A percentile compares a stretch with the other conserved stretches of the same genome.
phyloP scores from a whole-genome alignment of 768 basidiomycete genomes.

The Tubosaeta brunneosetosa region DNA sequence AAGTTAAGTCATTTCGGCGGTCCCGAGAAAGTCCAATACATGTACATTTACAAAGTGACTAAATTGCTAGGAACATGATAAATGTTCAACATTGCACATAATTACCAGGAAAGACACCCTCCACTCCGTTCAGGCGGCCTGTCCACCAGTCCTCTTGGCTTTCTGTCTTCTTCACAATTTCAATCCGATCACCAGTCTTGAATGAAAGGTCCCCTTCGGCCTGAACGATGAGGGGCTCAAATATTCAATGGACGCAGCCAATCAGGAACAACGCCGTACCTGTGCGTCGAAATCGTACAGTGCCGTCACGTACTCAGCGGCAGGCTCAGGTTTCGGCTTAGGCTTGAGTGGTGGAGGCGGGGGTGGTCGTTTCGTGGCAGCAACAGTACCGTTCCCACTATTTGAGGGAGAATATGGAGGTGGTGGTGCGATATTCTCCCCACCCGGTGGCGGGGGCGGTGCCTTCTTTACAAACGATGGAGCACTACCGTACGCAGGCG shows the following conservation, averaged over 20 bases:
- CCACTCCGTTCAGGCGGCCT: slow-evolving; percentile 71
- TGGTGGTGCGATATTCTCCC: slow-evolving; percentile 40
- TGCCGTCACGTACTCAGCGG: slow-evolving; percentile 78
- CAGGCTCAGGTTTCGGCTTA: slow-evolving; percentile 68
- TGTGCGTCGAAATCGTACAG: slow-evolving; percentile 94
- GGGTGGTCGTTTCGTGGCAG: slow-evolving; percentile 67
- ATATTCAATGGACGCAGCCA: not conserved
- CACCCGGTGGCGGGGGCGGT: slow-evolving; percentile 36
- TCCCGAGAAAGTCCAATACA: not conserved
- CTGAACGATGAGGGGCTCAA: slow-evolving; percentile 29
- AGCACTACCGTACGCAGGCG: slow-evolving; percentile 16
- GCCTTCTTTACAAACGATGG: slow-evolving; percentile 40
- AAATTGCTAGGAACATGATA: not conserved
- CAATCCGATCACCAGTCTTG: slow-evolving; percentile 83
- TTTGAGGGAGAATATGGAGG: slow-evolving; percentile 30
- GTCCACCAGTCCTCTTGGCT: slow-evolving; percentile 98
- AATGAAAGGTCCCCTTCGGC: slow-evolving; percentile 93
- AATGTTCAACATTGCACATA: slow-evolving; percentile 26
- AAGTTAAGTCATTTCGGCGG: not conserved
- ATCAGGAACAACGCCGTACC: slow-evolving; percentile 34
- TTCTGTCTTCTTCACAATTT: slow-evolving; percentile 76
- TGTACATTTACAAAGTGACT: not conserved
- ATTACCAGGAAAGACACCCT: slow-evolving; percentile 88
- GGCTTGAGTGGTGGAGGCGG: slow-evolving; percentile 91
- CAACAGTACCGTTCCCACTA: slow-evolving; percentile 24